phyloP scores from a whole-genome alignment of 164 flowering plant species.

The Pachysandra terminalis region DNA sequence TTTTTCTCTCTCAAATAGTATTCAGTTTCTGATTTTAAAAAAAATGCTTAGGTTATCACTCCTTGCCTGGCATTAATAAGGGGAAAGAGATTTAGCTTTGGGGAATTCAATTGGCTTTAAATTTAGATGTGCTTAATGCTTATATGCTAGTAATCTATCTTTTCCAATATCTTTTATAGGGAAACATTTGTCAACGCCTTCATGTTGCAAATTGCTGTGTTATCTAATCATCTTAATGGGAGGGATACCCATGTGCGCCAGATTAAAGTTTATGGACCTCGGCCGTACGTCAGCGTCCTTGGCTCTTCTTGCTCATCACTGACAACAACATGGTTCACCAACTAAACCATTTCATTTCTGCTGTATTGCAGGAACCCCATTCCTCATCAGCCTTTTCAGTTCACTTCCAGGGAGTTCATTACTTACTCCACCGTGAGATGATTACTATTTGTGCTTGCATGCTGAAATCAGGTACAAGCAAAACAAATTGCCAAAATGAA shows the following conservation, averaged over 20 bases:
- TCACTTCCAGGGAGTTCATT: constrained; percentile 83
- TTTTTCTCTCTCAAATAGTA: too few relatives aligned
- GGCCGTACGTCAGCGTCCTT: constrained; percentile 50
- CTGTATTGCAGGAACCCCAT: constrained; percentile 70
- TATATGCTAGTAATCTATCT: not conserved
- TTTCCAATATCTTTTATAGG: constrained; percentile 33
- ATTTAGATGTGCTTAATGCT: too few relatives aligned
- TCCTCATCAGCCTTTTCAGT: constrained; percentile 86
- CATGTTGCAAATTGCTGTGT: constrained; percentile 84
- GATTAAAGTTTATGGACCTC: constrained; percentile 86
- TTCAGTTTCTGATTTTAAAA: too few relatives aligned
- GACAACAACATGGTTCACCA: not conserved
- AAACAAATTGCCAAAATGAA: not conserved
- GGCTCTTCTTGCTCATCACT: not conserved
- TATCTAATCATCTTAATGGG: constrained; percentile 93
- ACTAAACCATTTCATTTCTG: not conserved
- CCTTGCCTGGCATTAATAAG: too few relatives aligned
- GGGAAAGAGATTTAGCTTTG: not conserved
- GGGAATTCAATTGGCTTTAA: too few relatives aligned
- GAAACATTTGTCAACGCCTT: constrained; percentile 90
- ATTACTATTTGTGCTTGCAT: constrained; percentile 5
- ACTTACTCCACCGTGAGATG: constrained; percentile 63
- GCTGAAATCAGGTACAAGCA: not conserved
- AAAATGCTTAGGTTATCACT: too few relatives aligned
- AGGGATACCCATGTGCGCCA: constrained; percentile 98